Evolutionary conservation across 306 rosid genomes (phyloP).

Genomic region (Quercus variabilis): DNA sequence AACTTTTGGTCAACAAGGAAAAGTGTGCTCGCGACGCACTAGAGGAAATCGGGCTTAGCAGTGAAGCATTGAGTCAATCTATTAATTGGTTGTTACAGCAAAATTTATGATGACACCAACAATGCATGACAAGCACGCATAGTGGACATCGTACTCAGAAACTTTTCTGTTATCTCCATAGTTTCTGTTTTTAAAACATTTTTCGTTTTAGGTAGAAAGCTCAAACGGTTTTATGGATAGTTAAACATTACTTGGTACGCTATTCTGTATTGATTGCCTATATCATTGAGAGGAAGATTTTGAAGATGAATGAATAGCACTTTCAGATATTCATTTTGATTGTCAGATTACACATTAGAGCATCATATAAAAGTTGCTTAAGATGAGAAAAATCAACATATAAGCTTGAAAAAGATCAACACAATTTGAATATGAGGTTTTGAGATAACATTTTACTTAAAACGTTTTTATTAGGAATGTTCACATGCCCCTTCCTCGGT

Average conservation of each 20-base stretch:
- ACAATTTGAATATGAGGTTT: too few species aligned
- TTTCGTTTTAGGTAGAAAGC: not conserved
- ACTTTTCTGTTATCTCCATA: not conserved
- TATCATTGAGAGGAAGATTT: not conserved
- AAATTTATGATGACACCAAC: conserved; percentile 87
- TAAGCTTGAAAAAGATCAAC: too few species aligned
- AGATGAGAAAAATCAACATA: too few species aligned
- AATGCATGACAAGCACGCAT: conserved; percentile 50
- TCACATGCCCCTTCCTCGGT: too few species aligned
- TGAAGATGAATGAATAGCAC: not conserved
- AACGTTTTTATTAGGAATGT: too few species aligned
- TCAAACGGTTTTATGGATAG: not conserved
- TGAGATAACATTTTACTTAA: too few species aligned
- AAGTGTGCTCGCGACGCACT: conserved; percentile 95
- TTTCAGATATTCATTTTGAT: not conserved
- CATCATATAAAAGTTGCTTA: not conserved
- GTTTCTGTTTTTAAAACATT: not conserved
- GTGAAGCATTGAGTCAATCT: conserved; percentile 43
- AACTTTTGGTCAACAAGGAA: conserved; percentile 60
- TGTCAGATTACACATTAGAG: not conserved
- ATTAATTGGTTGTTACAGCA: conserved; percentile 32
- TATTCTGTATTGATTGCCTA: not conserved
- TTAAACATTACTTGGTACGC: not conserved
- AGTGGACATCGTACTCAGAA: conserved; percentile 56
- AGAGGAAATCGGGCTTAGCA: conserved; percentile 74